These are phyloP conservation scores for Yamadazyma kanchanaburiensis DNA, from an alignment of 1,139 yeast species.

Conservation along the genomic window DNA sequence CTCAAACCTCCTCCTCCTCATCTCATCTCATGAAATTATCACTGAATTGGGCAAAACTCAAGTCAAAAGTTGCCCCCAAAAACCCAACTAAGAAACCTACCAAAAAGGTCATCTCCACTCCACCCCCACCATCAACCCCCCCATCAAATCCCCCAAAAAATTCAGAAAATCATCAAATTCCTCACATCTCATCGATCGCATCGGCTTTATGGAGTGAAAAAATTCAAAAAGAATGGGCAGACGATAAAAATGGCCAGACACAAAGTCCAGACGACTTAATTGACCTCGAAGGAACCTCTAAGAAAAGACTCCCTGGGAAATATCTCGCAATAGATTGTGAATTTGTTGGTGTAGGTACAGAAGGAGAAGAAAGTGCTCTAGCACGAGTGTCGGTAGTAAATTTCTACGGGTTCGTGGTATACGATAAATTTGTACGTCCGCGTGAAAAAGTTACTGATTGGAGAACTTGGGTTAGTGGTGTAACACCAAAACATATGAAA, in stretches of 20 bases:
- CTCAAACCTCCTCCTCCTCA: too few species aligned
- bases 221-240: too few species aligned
- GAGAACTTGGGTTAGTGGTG: conserved; percentile 95
- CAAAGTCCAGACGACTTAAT: too few species aligned
- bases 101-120: conserved; percentile 3
- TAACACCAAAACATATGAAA: conserved; percentile 64
- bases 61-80: conserved; percentile 19
- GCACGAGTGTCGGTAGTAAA: conserved; percentile 89
- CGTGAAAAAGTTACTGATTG: conserved; percentile 77
- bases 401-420: conserved; percentile 66
- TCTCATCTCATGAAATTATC: too few species aligned
- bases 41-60: conserved; percentile 36
- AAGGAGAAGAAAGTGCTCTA: conserved; percentile 65
- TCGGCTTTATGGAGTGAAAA: conserved; percentile 31
- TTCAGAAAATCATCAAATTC: not conserved
- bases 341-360: conserved; percentile 85
- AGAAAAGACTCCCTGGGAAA: conserved; percentile 53
- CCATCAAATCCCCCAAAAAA: not conserved
- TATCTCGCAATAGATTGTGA: conserved; percentile 89
- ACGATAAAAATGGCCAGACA: too few species aligned
- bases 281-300: conserved; percentile 13
- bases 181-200: conserved; percentile 17
- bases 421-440: conserved; percentile 77
- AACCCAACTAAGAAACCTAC: conserved; percentile 5
- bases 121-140: too few species aligned